Conservation (phyloP, 495 filamentous ascomycete genomes). For the Sphaerosporella brunnea region DNA sequence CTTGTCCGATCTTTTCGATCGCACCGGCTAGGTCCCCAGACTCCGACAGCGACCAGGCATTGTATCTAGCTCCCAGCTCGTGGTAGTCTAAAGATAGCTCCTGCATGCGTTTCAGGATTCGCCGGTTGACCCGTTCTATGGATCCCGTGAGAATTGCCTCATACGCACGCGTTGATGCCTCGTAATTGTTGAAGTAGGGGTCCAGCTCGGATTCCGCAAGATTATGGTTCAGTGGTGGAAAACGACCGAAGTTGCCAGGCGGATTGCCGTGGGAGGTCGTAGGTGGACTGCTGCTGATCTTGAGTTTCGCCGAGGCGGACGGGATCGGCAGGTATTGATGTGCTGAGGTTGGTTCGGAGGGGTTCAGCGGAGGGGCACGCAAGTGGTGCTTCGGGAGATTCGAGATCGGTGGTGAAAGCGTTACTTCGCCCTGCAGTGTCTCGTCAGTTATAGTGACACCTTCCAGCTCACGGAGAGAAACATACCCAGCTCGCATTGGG, state of each 20-base stretch:
- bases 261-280: constrained; percentile 33
- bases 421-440: constrained; percentile 65
- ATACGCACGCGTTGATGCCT: constrained; percentile 69
- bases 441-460: no score
- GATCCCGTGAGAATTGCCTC: constrained; percentile 73
- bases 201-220: constrained; percentile 81
- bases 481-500: constrained; percentile 96
- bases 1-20: constrained; percentile 86
- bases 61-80: constrained; percentile 82
- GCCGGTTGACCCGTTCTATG: constrained; percentile 87
- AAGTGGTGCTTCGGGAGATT: constrained; percentile 86
- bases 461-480: constrained; percentile 10
- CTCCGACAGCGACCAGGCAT: constrained; percentile 92
- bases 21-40: constrained; percentile 74
- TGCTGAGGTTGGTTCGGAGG: constrained; percentile 75
- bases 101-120: constrained; percentile 68
- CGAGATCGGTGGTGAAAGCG: constrained; percentile 72
- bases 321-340: constrained; percentile 80
- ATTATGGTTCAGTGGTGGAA: constrained; percentile 59
- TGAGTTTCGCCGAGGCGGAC: constrained; percentile 67
- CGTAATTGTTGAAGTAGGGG: constrained; percentile 85
- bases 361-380: constrained; percentile 81
- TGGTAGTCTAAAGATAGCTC: constrained; percentile 71
- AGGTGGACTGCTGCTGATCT: constrained; percentile 34
- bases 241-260: constrained; percentile 52